Base-by-base conservation (phyloP, 345 rosid species). In the Alliaria petiolata region DNA sequence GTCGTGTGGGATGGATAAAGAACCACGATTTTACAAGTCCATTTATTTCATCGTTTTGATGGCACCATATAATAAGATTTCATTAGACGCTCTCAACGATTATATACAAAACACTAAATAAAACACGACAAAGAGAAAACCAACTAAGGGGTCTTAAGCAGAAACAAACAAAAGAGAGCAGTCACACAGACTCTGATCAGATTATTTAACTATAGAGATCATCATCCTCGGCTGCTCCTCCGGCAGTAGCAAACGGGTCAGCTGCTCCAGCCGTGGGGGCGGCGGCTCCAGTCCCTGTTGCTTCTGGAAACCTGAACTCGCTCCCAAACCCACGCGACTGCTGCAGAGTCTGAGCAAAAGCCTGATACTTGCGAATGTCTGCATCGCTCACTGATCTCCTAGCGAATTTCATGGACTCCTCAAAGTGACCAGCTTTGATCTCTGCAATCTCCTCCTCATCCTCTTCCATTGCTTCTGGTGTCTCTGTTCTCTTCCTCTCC, bases 381-480 rank as follows among this genome's bases (percentile, higher is more conserved):
- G 79, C 79, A 69, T 76, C 79, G 30, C 66, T 76, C 12, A 76
- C 80, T 36, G 70, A 69, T 40, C 76, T 70, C 54, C 80, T 69
- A 0, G 80, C 80, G 6, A 8, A 76, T 3, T 76, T 76, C 75
- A 76, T 76, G 2, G 80, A 70, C 26, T 76, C 80, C 42, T 76
- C 80, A 33, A 76, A 76, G 17, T 76, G 80, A 20, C 67, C 39
- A 38, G 80, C 80, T 40, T 76, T 76, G 1, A 76, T 64, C 71
- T 70, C 80, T 31, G 76, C 62, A 43, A 62, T 75, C 65, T 84
- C 90, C 0, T 84, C 90, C 11, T 84, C 89, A 17, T 87, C 88
- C 72, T 88, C 93, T 45, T 76, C 80, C 79, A 76, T 76, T 38
- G 76, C 75, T 47, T 76, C 79, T 28, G 76, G 70, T 12, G 14